These are phyloP conservation scores for Yamadazyma sp. DNA, from an alignment of 805 yeast genomes.

Conservation along the genomic window DNA sequence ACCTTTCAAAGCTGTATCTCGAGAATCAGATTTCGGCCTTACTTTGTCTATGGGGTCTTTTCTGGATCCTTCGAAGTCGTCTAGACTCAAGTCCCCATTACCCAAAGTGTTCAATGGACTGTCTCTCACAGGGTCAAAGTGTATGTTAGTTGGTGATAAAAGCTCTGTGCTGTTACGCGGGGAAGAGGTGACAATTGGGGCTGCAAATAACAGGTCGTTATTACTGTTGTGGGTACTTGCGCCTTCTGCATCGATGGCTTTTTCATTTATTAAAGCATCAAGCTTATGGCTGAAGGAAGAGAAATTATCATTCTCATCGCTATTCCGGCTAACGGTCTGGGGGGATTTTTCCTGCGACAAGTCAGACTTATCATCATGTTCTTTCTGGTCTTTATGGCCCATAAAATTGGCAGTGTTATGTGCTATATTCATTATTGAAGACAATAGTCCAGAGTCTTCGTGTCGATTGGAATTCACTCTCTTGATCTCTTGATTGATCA, in stretches of 20 bases:
- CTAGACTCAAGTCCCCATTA: constrained; percentile 40
- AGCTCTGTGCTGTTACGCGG: neutral
- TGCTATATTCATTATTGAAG: constrained; percentile 47
- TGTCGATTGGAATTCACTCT: constrained; percentile 7
- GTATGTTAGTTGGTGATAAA: constrained; percentile 28
- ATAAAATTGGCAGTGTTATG: constrained; percentile 43
- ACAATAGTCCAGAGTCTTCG: constrained; percentile 34
- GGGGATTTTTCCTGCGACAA: neutral
- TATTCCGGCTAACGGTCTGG: neutral
- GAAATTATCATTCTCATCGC: constrained; percentile 9
- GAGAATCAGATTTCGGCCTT: neutral
- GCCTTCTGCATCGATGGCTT: constrained; percentile 1
- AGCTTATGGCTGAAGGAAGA: constrained; percentile 17
- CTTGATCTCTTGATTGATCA: constrained; percentile 10
- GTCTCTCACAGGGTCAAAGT: constrained; percentile 48
- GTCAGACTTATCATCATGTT: neutral
- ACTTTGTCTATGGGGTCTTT: constrained; percentile 15
- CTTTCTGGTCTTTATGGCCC: constrained; percentile 1
- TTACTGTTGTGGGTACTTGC: neutral
- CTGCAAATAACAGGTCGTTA: neutral
- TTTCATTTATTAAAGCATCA: constrained; percentile 13
- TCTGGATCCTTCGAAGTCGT: constrained; percentile 16
- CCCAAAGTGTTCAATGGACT: constrained; percentile 51
- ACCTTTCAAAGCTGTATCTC: too few relatives aligned
- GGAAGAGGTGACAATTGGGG: neutral